phyloP scores from a whole-genome alignment of 2,329 filamentous ascomycete genomes.

The Chalaropsis thielavioides region DNA sequence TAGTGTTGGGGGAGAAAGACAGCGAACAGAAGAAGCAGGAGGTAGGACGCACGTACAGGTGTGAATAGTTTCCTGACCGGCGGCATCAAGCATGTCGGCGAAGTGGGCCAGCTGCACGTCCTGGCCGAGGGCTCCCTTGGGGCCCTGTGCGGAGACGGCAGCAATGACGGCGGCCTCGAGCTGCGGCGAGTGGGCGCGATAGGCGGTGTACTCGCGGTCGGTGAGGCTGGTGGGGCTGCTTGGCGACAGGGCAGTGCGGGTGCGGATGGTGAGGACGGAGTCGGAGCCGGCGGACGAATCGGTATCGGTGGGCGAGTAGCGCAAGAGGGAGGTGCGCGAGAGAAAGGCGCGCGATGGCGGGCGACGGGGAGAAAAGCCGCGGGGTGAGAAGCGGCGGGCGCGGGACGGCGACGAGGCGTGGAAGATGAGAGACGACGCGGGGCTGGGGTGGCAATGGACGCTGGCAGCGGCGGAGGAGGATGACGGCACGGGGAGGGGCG shows the following conservation, averaged over 20 bases:
- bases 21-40: too few species aligned
- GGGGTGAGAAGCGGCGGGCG: not conserved
- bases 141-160: not conserved
- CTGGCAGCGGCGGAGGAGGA: not conserved
- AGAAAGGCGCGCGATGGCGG: not conserved
- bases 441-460: not conserved
- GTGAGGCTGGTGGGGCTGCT: constrained; percentile 7
- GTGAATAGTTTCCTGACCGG: constrained; percentile 13
- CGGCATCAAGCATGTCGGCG: constrained; percentile 5
- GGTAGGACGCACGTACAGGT: constrained; percentile 16
- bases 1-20: too few species aligned
- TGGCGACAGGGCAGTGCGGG: constrained; percentile 10
- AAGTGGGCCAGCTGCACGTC: constrained; percentile 10
- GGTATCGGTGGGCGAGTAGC: not conserved
- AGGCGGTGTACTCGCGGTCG: constrained; percentile 6
- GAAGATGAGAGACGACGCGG: not conserved
- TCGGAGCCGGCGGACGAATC: not conserved
- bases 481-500: not conserved
- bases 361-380: not conserved
- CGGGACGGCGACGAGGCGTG: not conserved
- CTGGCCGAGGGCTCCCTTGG: not conserved
- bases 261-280: not conserved
- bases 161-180: constrained; percentile 11
- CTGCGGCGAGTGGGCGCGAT: constrained; percentile 10
- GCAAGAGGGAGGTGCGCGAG: not conserved